Evolutionary conservation across 305 asterid species (phyloP), one percentile per base, ranked within the genome.

Genomic region (Rubia peregrina): DNA sequence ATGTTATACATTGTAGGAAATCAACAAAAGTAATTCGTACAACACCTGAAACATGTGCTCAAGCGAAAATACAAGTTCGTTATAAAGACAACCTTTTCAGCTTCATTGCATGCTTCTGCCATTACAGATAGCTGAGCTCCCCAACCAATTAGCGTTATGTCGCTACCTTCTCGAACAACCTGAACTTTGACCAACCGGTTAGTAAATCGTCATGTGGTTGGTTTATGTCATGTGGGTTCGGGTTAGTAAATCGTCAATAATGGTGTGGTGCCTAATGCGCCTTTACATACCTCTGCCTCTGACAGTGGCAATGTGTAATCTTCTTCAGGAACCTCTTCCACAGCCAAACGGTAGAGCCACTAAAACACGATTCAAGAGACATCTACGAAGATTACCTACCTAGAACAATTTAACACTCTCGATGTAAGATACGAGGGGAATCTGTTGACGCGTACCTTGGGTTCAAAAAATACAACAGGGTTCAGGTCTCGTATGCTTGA

Each of bases 61-160:
- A 57, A 57, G 16, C 5, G 6, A 21, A 33, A 43, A 8, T 17
- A 51, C 7, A 69, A 22, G 46, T 60, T 68, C 3, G 70, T 68
- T 62, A 49, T 4, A 36, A 43, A 0, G 46, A 17, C 63, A 68
- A 89, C 98, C 96, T 93, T 90, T 84, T 88, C 96, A 40, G 98
- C 98, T 73, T 93, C 95, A 61, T 48, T 30, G 65, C 92, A 88
- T 51, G 97, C 98, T 83, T 93, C 87, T 80, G 89, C 90, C 95
- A 93, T 89, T 51, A 87, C 65, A 49, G 88, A 77, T 53, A 93
- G 85, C 87, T 93, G 98, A 76, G 97, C 96, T 71, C 98, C 97
- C 98, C 98, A 93, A 41, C 98, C 98, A 71, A 93, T 87, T 59
- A 93, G 90, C 71, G 96, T 93, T 82, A 93, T 89, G 84, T 93